A percentile compares a stretch with the other conserved stretches of the same genome.
Conservation (phyloP, 139 green algal species). For the Dunaliella sp. region DNA sequence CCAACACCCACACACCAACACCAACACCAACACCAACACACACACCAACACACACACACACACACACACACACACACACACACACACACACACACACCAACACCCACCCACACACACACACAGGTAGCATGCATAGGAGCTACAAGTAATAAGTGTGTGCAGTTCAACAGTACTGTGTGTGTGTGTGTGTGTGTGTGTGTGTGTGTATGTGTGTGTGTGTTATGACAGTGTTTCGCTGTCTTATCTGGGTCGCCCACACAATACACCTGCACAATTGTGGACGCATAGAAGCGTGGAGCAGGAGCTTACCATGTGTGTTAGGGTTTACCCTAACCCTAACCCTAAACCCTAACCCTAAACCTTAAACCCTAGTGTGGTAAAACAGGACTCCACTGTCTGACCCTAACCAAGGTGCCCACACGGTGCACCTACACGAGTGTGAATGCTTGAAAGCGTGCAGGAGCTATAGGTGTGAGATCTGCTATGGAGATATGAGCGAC, state of each 20-base stretch:
- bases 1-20: neutral
- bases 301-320: neutral
- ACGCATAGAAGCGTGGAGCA: neutral
- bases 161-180: neutral
- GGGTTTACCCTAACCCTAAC: neutral
- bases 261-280: neutral
- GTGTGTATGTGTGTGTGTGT: too few species aligned
- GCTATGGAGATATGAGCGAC: neutral
- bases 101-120: neutral
- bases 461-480: neutral
- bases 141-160: neutral
- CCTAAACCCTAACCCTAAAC: neutral
- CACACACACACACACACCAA: too few species aligned
- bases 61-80: too few species aligned
- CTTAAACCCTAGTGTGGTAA: neutral
- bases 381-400: neutral
- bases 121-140: neutral
- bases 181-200: too few species aligned
- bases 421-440: neutral
- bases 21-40: neutral
- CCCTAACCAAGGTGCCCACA: neutral
- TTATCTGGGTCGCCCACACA: too few species aligned
- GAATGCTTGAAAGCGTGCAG: neutral
- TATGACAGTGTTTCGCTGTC: too few species aligned
- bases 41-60: too few species aligned